phyloP scores from a whole-genome alignment of 2,329 filamentous ascomycete species.

The Hysterium pulicare region DNA sequence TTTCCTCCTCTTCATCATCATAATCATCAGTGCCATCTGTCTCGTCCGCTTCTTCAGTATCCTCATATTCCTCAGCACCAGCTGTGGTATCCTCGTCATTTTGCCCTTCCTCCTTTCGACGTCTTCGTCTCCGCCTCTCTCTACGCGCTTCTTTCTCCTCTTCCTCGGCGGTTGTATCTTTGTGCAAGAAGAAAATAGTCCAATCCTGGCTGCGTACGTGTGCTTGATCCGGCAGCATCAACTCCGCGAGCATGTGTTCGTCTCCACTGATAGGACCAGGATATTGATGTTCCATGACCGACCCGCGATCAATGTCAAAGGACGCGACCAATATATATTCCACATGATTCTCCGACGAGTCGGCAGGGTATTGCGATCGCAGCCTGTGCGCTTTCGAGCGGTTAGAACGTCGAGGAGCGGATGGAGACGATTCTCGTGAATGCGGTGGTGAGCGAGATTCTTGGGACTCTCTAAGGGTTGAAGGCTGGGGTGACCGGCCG shows the following conservation, averaged over 20 bases:
- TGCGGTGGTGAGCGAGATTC: slow-evolving; percentile 18
- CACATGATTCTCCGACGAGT: slow-evolving; percentile 75
- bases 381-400: slow-evolving; percentile 23
- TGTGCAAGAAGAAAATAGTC: slow-evolving; percentile 99
- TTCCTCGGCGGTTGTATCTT: slow-evolving; percentile 83
- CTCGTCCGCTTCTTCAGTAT: slow-evolving; percentile 36
- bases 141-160: slow-evolving; percentile 59
- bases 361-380: slow-evolving; percentile 48
- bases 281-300: slow-evolving; percentile 98
- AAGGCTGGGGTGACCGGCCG: slow-evolving; percentile 33
- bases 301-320: slow-evolving; percentile 93
- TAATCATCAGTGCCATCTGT: slow-evolving; percentile 50
- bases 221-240: slow-evolving; percentile 97
- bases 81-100: slow-evolving; percentile 35
- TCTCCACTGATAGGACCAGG: slow-evolving; percentile 93
- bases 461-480: slow-evolving; percentile 32
- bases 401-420: slow-evolving; percentile 11
- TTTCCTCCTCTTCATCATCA: slow-evolving; percentile 50
- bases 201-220: slow-evolving; percentile 94
- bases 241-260: slow-evolving; percentile 95
- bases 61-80: slow-evolving; percentile 28
- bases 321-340: slow-evolving; percentile 97
- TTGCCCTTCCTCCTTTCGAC: slow-evolving; percentile 37
- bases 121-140: slow-evolving; percentile 54
- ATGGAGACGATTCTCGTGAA: slow-evolving; percentile 25